Base-by-base conservation (phyloP, 179 eudicot species). In the Dionaea muscipula region DNA sequence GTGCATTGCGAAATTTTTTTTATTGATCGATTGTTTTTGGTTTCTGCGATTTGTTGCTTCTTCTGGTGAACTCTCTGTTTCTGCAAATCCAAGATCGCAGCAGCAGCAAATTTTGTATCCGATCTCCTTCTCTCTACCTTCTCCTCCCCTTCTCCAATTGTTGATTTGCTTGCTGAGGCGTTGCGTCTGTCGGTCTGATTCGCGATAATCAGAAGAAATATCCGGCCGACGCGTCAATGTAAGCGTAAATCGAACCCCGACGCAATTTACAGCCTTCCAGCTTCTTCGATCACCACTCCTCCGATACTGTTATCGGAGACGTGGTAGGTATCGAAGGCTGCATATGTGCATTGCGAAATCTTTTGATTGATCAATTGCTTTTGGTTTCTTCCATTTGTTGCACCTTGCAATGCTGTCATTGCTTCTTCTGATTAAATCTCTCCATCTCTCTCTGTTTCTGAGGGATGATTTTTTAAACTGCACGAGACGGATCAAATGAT, bases 161-260 rank as follows among this genome's bases (percentile, higher is more conserved):
- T n/a, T n/a, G n/a, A n/a, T n/a, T n/a, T n/a, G n/a, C n/a, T 57
- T 46, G 27, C 56, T 60, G 77, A 78, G 83, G 87, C 78, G 87
- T 81, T 78, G 79, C 83, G 81, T 81, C 69, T 58, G 8, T 37
- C 68, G 78, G 66, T n/a, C n/a, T n/a, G 8, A 48, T 45, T 52
- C 25, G 36, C 47, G 17, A 47, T 27, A n/a, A n/a, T n/a, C n/a
- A n/a, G n/a, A 13, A 40, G 4, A 39, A 14, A 8, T 2, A 2
- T 63, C 71, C 78, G 70, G 16, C 28, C 69, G 64, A 72, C 78
- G 87, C 56, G 87, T 81, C 87, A 81, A 56, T 64, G 81, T 27
- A 63, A 81, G 81, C 81, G 72, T 67, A 81, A 51, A 81, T 71
- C 47, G 55, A 23, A 18, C 50, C 8, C 54, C 43, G 19, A 51